Base-by-base conservation (phyloP, 495 filamentous ascomycete species). In the Hyaloscypha hepaticicola region DNA sequence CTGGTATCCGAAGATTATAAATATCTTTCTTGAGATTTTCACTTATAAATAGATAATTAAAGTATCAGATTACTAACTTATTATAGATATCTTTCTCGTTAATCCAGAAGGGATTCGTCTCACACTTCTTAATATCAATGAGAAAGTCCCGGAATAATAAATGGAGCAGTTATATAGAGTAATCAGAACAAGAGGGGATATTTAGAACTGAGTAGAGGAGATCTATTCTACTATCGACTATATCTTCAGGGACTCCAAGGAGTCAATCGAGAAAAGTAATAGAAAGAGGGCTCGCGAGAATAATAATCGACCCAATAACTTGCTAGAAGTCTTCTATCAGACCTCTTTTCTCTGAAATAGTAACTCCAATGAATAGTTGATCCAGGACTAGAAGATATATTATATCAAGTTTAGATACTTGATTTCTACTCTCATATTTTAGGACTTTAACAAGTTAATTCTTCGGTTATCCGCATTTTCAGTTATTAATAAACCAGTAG, bases 371-470 rank as follows among this genome's bases (percentile, higher is more conserved):
- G n/a, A 66, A 51, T 16, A 74, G 60, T 62, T 72, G 69, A 24
- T 72, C 26, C 3, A 77, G 66, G 48, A 77, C 58, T 26, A 71
- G 74, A 38, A 71, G 73, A 63, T 76, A 76, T 1, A 72, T 75
- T 38, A 53, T 62, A 50, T 75, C 69, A 21, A 77, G 70, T 58
- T 77, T 67, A 14, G 71, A 74, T 33, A 63, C 52, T 45, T 28
- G 27, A 4, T 41, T 69, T 51, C 66, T 49, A 55, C 68, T 69
- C 52, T 75, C 14, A 33, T 57, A 57, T n/a, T 33, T 33, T 11
- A 77, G 59, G 61, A 79, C 56, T 45, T 56, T 72, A 12, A 5
- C 21, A 22, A 76, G 67, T 49, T 66, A 63, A 3, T 48, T 33
- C 5, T 70, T 62, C 12, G 66, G 61, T 21, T 60, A 29, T 24